A percentile compares a stretch with the other conserved stretches of the same genome.
Conservation (phyloP, 2,329 filamentous ascomycete genomes). For the Aspergillus unguis region DNA sequence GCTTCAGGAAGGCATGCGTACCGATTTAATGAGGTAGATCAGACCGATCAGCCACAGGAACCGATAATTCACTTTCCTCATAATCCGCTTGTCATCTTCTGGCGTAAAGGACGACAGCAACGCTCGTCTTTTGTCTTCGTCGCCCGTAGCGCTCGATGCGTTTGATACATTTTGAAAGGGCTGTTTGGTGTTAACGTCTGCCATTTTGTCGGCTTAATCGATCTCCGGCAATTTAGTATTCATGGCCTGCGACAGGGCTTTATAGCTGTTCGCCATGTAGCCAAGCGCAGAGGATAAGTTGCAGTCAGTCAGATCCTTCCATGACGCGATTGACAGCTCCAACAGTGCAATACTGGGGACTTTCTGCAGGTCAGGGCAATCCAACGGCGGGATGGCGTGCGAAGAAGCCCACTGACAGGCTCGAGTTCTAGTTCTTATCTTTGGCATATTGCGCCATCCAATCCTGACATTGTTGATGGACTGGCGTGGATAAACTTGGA, state of each 20-base stretch:
- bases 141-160: background rate
- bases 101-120: constrained; percentile 12
- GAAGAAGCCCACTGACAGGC: background rate
- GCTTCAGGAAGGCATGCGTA: background rate
- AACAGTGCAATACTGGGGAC: constrained; percentile 4
- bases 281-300: background rate
- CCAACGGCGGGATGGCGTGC: constrained; percentile 14
- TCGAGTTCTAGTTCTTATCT: too few species aligned
- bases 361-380: constrained; percentile 8
- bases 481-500: too few species aligned
- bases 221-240: background rate
- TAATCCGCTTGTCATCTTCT: constrained; percentile 11
- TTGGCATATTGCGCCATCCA: too few species aligned
- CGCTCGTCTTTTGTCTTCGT: constrained; percentile 9
- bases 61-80: constrained; percentile 11
- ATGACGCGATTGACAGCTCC: constrained; percentile 5
- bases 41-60: constrained; percentile 12
- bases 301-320: background rate
- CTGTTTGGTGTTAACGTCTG: background rate
- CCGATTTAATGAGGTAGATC: constrained; percentile 15
- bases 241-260: background rate
- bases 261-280: background rate
- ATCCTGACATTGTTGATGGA: too few species aligned
- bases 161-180: background rate
- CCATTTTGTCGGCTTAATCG: background rate